Conservation (phyloP, 2,329 filamentous ascomycete genomes). For the Aspergillus tanneri region DNA sequence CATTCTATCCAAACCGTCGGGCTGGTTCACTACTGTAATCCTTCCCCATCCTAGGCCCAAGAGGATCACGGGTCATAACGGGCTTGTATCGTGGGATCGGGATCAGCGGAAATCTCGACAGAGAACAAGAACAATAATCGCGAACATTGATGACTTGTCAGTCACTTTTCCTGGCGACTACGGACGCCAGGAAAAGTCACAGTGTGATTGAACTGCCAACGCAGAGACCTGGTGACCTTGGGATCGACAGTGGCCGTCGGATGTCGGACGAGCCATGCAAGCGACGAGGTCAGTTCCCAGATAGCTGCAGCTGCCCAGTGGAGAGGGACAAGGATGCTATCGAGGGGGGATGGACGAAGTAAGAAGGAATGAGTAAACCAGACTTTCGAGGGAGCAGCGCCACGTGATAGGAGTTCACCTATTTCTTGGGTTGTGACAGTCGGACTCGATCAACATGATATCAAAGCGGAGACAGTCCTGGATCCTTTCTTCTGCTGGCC, state of each 20-base stretch:
- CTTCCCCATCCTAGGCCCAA: not conserved
- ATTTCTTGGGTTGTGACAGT: not conserved
- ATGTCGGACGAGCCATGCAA: not conserved
- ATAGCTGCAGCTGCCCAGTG: too few species aligned
- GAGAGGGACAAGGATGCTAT: too few species aligned
- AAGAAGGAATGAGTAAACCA: not conserved
- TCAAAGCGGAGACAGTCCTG: not conserved
- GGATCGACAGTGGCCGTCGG: constrained; percentile 26
- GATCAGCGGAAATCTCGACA: constrained; percentile 8
- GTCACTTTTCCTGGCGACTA: constrained; percentile 7
- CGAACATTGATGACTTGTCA: constrained; percentile 17
- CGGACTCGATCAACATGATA: not conserved
- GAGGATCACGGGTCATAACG: not conserved
- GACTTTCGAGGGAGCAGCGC: not conserved
- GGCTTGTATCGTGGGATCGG: not conserved
- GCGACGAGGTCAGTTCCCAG: not conserved
- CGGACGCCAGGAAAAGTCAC: constrained; percentile 9
- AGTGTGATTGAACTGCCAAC: constrained; percentile 31
- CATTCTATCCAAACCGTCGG: not conserved
- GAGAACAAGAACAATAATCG: constrained; percentile 5
- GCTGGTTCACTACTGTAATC: not conserved
- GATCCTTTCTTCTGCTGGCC: too few species aligned
- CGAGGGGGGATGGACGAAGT: too few species aligned
- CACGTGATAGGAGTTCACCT: not conserved
- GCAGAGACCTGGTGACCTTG: constrained; percentile 37